Evolutionary conservation across 768 basidiomycete species (phyloP), one percentile per base, ranked within the genome.

Genomic region (Calvatia gigantea): DNA sequence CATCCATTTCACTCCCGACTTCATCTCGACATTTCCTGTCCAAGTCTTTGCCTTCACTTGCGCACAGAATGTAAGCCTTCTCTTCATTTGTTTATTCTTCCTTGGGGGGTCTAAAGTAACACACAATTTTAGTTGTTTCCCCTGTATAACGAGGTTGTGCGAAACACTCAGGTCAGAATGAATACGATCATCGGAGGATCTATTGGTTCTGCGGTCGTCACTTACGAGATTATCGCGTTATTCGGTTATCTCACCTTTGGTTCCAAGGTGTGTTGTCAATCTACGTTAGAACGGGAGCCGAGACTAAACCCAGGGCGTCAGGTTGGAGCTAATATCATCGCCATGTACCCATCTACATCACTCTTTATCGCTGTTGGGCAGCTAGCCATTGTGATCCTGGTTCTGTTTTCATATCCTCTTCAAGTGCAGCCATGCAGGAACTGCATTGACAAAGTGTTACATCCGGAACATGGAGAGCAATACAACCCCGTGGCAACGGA

Each of bases 231-330:
- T 48, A 91, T 99, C 60, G 89, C 86, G 4, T 69, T 91, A 25
- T 87, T 94, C 62, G 94, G 94, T 0, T 98, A 98, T 67, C 74
- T 98, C 50, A 97, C 95, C 0, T 98, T 98, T 69, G 95, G 95
- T 1, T 86, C 86, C 45, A 89, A 83, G 67, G 91, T 89, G 46
- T 47, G 78, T 68, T 21, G 25, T 33, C 12, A 45, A 28, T 33
- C 31, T 39, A n/a, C 7, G 14, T 37, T 15, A 39, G 28, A 12
- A 42, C 14, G 15, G 19, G n/a, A 19, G 7, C 14, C 23, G 32
- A 28, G 19, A 27, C 35, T 54, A 23, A 46, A 38, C 17, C 33
- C 31, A 17, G 28, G 12, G 33, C 45, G 31, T 47, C 61, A 91
- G 85, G 93, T 98, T 60, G 87, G 89, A 29, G 83, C 88, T 35